Base-by-base conservation (phyloP, 2,329 filamentous ascomycete species). In the Pseudogymnoascus sp. region DNA sequence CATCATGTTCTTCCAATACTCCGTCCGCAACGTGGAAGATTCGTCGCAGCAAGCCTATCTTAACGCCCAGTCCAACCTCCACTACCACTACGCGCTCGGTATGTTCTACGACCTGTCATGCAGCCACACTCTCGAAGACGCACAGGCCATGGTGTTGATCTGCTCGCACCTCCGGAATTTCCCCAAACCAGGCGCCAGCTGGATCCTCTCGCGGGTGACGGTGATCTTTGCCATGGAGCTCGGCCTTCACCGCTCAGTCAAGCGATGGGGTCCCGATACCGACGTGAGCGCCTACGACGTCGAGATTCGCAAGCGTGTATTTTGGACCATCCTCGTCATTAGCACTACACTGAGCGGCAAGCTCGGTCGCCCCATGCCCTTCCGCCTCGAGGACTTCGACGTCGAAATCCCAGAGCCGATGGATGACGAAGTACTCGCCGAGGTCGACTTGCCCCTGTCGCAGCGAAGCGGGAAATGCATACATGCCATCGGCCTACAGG, bases 291-390 rank as follows among this genome's bases (percentile, higher is more conserved):
- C 71, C 2, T 79, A 92, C 1, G 84, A 88, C 5, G 83, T 89
- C 64, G 90, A 95, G 72, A 81, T 92, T 74, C 82, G 90, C 23
- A 92, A 92, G 75, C 82, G 91, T 14, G 80, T 86, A 0, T 95
- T 91, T 79, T 95, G 90, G 88, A 80, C 80, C 5, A 79, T 92
- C 9, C 75, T 92, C 41, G 78, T 82, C 4, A 79, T 92, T 12
- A 81, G 85, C 64, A 79, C 89, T 8, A 84, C 84, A n/a, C 77
- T 93, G 8, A 85, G 85, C 67, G 89, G 89, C 19, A 90, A 89
- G 63, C 83, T 92, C 36, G 91, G 91, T 16, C 81, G 87, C 14
- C 91, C 91, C 1, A 89, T 94, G 82, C 84, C 87, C 1, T 82
- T 94, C 58, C 82, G 84, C 9, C 77, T 86, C 3, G 85, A 90